These are phyloP conservation scores for Kwoniella shandongensis DNA, from an alignment of 768 basidiomycete species.

Conservation along the genomic window DNA sequence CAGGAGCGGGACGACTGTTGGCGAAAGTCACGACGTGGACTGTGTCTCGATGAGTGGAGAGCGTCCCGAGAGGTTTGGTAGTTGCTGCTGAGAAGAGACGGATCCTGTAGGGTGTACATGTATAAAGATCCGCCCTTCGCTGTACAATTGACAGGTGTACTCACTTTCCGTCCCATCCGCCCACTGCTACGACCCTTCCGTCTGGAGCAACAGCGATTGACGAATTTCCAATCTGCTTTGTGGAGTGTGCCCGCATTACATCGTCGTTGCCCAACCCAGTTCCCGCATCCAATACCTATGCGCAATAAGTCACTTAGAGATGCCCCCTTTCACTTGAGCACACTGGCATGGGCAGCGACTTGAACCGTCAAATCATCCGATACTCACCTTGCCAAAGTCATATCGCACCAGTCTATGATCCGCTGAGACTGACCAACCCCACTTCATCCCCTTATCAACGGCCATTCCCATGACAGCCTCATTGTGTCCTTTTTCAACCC, in stretches of 20 bases:
- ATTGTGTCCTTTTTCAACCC: constrained; percentile 53
- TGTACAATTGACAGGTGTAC: constrained; percentile 40
- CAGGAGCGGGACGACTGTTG: constrained; percentile 3
- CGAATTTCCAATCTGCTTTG: constrained; percentile 76
- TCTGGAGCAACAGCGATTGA: constrained; percentile 72
- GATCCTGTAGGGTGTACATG: constrained; percentile 58
- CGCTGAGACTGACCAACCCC: constrained; percentile 79
- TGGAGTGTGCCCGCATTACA: constrained; percentile 57
- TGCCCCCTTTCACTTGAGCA: too few relatives aligned
- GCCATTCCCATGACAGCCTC: constrained; percentile 79
- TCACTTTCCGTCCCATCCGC: constrained; percentile 92
- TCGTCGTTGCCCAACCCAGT: constrained; percentile 42
- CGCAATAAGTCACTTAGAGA: neutral
- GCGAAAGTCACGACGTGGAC: constrained; percentile 78
- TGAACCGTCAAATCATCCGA: constrained; percentile 60
- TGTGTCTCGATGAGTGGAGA: constrained; percentile 75
- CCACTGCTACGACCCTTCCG: constrained; percentile 77
- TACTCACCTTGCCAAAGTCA: constrained; percentile 31
- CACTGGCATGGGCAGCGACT: neutral
- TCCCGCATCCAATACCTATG: neutral
- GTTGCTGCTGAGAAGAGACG: constrained; percentile 77
- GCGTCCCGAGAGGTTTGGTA: constrained; percentile 78
- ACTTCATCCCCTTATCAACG: constrained; percentile 61
- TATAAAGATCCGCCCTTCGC: neutral
- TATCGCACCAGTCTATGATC: constrained; percentile 61